phyloP scores from a whole-genome alignment of 306 rosid genomes.

The Citrullus mucosospermus region DNA sequence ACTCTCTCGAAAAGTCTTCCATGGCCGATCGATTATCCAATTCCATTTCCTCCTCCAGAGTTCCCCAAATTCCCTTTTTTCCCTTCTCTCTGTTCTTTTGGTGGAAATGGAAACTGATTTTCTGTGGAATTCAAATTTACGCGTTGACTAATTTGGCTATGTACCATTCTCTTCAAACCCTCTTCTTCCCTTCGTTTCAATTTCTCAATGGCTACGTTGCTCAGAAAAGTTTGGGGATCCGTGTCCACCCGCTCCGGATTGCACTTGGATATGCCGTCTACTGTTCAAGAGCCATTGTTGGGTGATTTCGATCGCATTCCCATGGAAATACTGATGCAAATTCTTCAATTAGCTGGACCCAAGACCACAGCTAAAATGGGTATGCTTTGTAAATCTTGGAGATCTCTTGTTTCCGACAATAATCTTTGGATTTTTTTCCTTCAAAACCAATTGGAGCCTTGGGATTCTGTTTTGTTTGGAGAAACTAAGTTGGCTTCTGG shows the following conservation, averaged over 20 bases:
- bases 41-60: background rate
- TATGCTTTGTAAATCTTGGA: conserved; percentile 8
- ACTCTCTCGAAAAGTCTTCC: background rate
- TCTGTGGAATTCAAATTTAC: background rate
- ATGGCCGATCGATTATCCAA: background rate
- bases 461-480: conserved; percentile 8
- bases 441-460: conserved; percentile 6
- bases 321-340: conserved; percentile 40
- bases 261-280: background rate
- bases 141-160: background rate
- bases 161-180: background rate
- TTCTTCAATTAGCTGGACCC: conserved; percentile 50
- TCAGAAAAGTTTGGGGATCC: conserved; percentile 50
- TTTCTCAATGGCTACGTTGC: conserved; percentile 26
- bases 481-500: conserved; percentile 10
- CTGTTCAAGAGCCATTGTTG: conserved; percentile 1
- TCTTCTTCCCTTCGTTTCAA: background rate
- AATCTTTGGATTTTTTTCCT: conserved; percentile 7
- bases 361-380: conserved; percentile 16
- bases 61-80: background rate
- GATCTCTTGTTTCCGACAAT: conserved; percentile 8
- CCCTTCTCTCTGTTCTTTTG: background rate
- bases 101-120: background rate
- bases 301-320: conserved; percentile 56
- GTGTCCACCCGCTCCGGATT: conserved; percentile 18